phyloP scores from a whole-genome alignment of 805 yeast species.

The Saccharomycopsis sp. region DNA sequence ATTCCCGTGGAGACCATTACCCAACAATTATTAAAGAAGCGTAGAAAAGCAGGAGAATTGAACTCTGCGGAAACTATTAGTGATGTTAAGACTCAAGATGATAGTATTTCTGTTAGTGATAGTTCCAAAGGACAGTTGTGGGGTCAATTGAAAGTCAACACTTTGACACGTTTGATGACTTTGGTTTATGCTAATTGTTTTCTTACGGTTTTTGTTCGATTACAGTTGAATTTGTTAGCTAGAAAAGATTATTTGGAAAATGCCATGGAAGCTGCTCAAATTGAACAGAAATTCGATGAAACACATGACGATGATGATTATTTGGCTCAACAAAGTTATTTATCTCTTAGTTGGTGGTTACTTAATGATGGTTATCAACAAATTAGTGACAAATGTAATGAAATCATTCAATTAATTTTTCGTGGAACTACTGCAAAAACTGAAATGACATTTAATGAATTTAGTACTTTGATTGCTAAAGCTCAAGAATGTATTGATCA shows the following conservation, averaged over 20 bases:
- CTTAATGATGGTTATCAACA: slow-evolving; percentile 75
- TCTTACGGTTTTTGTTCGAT: slow-evolving; percentile 65
- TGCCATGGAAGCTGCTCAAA: slow-evolving; percentile 60
- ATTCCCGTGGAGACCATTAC: slow-evolving; percentile 69
- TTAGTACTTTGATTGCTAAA: slow-evolving; percentile 34
- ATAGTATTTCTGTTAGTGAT: background rate
- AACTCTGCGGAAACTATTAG: slow-evolving; percentile 13
- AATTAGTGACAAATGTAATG: slow-evolving; percentile 42
- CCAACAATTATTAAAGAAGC: slow-evolving; percentile 36
- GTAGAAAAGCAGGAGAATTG: slow-evolving; percentile 25
- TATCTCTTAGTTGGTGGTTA: slow-evolving; percentile 90
- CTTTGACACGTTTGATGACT: slow-evolving; percentile 64
- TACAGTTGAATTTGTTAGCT: slow-evolving; percentile 83
- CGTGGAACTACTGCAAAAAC: slow-evolving; percentile 59
- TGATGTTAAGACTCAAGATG: background rate
- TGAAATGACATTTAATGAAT: slow-evolving; percentile 53
- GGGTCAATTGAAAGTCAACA: slow-evolving; percentile 68
- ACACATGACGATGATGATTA: slow-evolving; percentile 28
- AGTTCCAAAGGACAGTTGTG: slow-evolving; percentile 30
- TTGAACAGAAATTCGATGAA: slow-evolving; percentile 24
- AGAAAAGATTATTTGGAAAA: slow-evolving; percentile 76
- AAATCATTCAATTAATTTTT: slow-evolving; percentile 50
- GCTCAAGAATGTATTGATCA: slow-evolving; percentile 29
- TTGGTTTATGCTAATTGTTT: slow-evolving; percentile 59
- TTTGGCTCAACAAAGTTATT: slow-evolving; percentile 66